These are phyloP conservation scores for Neoscytalidium dimidiatum DNA, from an alignment of 2,329 filamentous ascomycete species.

Conservation along the genomic window DNA sequence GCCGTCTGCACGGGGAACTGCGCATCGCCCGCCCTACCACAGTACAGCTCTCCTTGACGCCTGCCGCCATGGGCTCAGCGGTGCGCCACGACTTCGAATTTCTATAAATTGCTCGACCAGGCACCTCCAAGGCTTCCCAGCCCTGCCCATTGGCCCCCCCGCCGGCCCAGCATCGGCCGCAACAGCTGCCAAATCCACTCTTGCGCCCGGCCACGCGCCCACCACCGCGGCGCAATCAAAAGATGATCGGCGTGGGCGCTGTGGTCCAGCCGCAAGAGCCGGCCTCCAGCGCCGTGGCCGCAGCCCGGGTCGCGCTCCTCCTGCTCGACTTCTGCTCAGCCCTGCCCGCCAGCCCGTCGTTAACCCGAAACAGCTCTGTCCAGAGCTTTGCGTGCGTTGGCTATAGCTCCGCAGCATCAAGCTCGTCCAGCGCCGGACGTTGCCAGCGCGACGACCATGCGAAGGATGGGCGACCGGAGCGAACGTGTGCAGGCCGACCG, in stretches of 20 bases:
- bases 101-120: background rate
- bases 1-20: background rate
- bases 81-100: background rate
- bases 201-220: background rate
- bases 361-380: slow-evolving; percentile 9
- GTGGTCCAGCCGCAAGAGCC: slow-evolving; percentile 1
- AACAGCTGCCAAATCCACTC: background rate
- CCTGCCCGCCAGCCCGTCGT: background rate
- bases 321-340: background rate
- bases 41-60: background rate
- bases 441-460: background rate
- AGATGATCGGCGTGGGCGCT: slow-evolving; percentile 1
- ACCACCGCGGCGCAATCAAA: slow-evolving; percentile 10
- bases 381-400: background rate
- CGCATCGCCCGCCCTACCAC: background rate
- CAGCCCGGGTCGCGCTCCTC: background rate
- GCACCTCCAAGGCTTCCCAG: background rate
- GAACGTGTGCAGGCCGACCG: background rate
- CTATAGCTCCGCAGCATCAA: background rate
- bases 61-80: background rate
- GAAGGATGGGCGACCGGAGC: background rate
- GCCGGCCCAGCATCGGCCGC: background rate
- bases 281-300: background rate
- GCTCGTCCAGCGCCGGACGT: background rate
- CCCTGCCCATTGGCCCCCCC: background rate